Base-by-base conservation (phyloP, 345 rosid genomes). In the Excoecaria agallocha region DNA sequence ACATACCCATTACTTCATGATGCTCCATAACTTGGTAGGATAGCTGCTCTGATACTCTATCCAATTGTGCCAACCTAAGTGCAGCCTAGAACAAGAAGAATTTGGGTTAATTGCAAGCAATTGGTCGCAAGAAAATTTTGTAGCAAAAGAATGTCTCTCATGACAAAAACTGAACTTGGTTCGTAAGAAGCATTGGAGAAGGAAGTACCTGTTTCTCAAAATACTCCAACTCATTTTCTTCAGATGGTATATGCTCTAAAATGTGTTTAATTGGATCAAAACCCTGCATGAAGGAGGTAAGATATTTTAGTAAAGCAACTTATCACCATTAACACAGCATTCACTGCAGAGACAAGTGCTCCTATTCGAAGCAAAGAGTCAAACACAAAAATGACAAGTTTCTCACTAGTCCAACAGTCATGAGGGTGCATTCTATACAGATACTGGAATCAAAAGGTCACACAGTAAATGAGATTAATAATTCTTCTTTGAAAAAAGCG, bases 1-100 rank as follows among this genome's bases (percentile, higher is more conserved):
- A 80, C 92, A 82, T 80, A 95, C 99, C 99, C 99, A 93, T 95
- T 60, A 90, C 98, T 93, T 95, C 92, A 82, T 89, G 93, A 89
- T 95, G 97, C 84, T 93, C 91, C 96, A 93, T 91, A 68, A 95
- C 99, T 68, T 93, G 85, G 25, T 79, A 86, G 57, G 98, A 96
- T 68, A 96, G 79, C 60, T 20, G 82, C 78, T 96, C 99, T 20
- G 96, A 81, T 60, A 93, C 97, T 81, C 82, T 86, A 85, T 96
- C 99, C 70, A 96, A 79, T 78, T 96, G 99, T 17, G 89, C 86
- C 79, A 96, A 81, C 88, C 98, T 89, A 84, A 93, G 82, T 17
- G 95, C 77, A 11, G 94, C 99, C 99, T 95, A 79, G 58, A 82
- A 81, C 59, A 52, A 79, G 54, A 72, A 68, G 74, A 80, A 63